Conservation (phyloP, 75 land plant species). For the Chamaecyparis obtusa region DNA sequence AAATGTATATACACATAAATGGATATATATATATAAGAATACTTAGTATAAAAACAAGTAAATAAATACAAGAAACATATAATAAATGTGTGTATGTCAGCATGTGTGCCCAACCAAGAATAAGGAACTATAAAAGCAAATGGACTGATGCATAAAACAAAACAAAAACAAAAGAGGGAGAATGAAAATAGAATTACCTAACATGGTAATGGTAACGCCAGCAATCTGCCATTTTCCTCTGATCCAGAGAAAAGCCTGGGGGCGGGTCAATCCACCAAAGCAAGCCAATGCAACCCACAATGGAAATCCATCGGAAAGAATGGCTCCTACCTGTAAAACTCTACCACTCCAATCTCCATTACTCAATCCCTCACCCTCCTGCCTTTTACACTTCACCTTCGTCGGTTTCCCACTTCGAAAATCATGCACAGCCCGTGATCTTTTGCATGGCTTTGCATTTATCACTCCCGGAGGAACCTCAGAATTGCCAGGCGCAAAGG, state of each 20-base stretch:
- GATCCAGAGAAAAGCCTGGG: constrained; percentile 63
- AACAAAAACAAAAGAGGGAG: too few relatives aligned
- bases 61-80: too few relatives aligned
- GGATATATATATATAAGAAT: too few relatives aligned
- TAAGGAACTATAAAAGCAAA: too few relatives aligned
- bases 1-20: too few relatives aligned
- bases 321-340: constrained; percentile 28
- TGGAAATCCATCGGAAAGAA: constrained; percentile 75
- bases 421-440: neutral
- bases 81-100: too few relatives aligned
- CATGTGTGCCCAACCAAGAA: too few relatives aligned
- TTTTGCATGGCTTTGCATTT: neutral
- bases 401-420: neutral
- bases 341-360: constrained; percentile 18
- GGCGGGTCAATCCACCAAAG: constrained; percentile 46
- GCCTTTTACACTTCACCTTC: neutral
- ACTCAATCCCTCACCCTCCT: constrained; percentile 1
- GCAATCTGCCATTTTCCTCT: constrained; percentile 51
- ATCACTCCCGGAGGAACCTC: neutral
- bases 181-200: constrained; percentile 29
- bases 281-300: constrained; percentile 78
- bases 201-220: constrained; percentile 79
- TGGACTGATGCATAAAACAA: too few relatives aligned
- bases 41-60: too few relatives aligned
- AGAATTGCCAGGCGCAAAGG: neutral